phyloP scores from a whole-genome alignment of 768 basidiomycete species.

The Scleroderma citrinum region DNA sequence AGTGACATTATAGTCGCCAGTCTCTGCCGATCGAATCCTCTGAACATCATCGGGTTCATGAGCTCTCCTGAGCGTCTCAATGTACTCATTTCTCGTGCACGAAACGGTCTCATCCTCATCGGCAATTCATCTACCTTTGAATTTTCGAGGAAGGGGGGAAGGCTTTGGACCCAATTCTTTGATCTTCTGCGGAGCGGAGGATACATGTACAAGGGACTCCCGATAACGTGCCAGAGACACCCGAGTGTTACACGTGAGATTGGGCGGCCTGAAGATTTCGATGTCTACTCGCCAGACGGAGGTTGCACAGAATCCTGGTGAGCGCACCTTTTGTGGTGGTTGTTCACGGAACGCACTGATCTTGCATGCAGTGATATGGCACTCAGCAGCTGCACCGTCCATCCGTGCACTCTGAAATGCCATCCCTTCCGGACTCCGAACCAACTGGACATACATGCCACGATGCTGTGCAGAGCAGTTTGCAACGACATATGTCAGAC shows the following conservation, averaged over 20 bases:
- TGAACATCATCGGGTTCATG: slow-evolving; percentile 66
- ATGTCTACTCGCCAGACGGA: slow-evolving; percentile 50
- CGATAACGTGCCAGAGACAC: slow-evolving; percentile 54
- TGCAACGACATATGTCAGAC: slow-evolving; percentile 35
- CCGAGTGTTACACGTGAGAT: slow-evolving; percentile 35
- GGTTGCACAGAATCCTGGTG: slow-evolving; percentile 61
- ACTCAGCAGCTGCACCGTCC: slow-evolving; percentile 45
- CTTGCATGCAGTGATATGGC: slow-evolving; percentile 33
- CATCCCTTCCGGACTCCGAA: slow-evolving; percentile 50
- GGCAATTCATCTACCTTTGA: slow-evolving; percentile 59
- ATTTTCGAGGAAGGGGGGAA: slow-evolving; percentile 42
- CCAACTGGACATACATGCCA: slow-evolving; percentile 14
- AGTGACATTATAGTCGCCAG: slow-evolving; percentile 61
- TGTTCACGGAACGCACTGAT: too few relatives aligned
- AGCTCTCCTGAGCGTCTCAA: slow-evolving; percentile 62
- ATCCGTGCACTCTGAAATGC: slow-evolving; percentile 55
- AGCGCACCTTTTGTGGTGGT: slow-evolving; percentile 7
- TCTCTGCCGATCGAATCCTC: slow-evolving; percentile 53
- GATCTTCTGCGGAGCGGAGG: slow-evolving; percentile 34
- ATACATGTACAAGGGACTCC: slow-evolving; percentile 55
- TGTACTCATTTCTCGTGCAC: slow-evolving; percentile 63
- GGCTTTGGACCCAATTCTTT: slow-evolving; percentile 49
- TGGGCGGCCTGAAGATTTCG: slow-evolving; percentile 42
- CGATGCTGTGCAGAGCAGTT: slow-evolving; percentile 38
- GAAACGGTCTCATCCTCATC: slow-evolving; percentile 60